These are phyloP conservation scores for Plenodomus biglobosus DNA, from an alignment of 2,329 filamentous ascomycete species.

Conservation along the genomic window DNA sequence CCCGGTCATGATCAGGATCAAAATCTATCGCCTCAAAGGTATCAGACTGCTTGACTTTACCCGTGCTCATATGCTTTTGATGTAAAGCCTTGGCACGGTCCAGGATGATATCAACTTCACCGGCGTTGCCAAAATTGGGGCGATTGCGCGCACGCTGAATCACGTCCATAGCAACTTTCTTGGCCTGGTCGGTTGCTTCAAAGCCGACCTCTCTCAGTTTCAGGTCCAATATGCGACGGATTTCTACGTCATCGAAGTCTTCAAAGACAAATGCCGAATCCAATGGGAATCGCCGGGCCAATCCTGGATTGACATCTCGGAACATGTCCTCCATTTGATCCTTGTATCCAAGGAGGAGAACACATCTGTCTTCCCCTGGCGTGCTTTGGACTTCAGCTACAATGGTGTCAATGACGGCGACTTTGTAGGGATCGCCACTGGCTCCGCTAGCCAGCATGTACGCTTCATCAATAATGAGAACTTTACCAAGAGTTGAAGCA, in stretches of 20 bases:
- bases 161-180: constrained; percentile 58
- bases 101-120: constrained; percentile 72
- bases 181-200: constrained; percentile 54
- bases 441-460: constrained; percentile 61
- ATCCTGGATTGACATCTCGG: constrained; percentile 70
- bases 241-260: constrained; percentile 63
- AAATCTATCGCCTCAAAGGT: constrained; percentile 56
- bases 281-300: constrained; percentile 66
- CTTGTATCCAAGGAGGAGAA: constrained; percentile 70
- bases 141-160: constrained; percentile 63
- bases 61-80: constrained; percentile 48
- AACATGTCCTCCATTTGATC: constrained; percentile 72
- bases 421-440: constrained; percentile 57
- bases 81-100: constrained; percentile 57
- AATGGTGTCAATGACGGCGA: constrained; percentile 70
- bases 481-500: constrained; percentile 66
- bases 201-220: constrained; percentile 64
- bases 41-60: constrained; percentile 25
- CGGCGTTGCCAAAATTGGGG: constrained; percentile 70
- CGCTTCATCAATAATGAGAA: constrained; percentile 78
- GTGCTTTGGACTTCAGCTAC: constrained; percentile 72
- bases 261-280: constrained; percentile 67
- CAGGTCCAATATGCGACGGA: constrained; percentile 61
- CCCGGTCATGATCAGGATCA: constrained; percentile 61
- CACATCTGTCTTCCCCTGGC: constrained; percentile 70